Percentiles rank a stretch among this genome's conserved stretches.
Evolutionary conservation across 2,329 filamentous ascomycete genomes (phyloP).

Genomic region (Aspergillus vadensis): DNA sequence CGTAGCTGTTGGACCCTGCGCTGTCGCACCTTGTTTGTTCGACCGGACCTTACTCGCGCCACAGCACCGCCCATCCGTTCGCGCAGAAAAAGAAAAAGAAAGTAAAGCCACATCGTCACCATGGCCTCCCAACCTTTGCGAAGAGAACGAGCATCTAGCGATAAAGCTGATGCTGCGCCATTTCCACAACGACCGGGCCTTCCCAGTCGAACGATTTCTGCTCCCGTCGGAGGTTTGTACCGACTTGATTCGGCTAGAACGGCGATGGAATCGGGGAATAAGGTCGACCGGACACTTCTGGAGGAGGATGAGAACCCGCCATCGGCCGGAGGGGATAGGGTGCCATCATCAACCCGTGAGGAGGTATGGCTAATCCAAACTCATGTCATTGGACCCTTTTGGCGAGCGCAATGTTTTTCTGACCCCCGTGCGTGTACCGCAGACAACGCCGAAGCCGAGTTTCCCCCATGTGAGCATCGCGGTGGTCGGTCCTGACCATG

Average conservation of each 20-base stretch:
- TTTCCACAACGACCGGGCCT: constrained; percentile 35
- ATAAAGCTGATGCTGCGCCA: constrained; percentile 30
- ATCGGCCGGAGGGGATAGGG: constrained; percentile 15
- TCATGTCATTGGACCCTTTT: not conserved
- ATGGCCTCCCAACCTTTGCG: constrained; percentile 34
- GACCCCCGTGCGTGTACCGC: constrained; percentile 12
- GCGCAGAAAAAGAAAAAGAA: not conserved
- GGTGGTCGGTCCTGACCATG: constrained; percentile 56
- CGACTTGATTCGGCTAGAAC: constrained; percentile 28
- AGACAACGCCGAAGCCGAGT: constrained; percentile 30
- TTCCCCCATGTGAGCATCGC: constrained; percentile 61
- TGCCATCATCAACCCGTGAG: not conserved
- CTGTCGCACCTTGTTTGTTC: constrained; percentile 26
- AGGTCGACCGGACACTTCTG: constrained; percentile 26
- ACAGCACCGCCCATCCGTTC: constrained; percentile 16
- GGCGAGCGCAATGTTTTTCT: constrained; percentile 9
- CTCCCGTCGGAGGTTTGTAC: constrained; percentile 34
- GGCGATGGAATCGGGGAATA: constrained; percentile 22
- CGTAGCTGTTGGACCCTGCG: constrained; percentile 31
- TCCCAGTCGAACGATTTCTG: constrained; percentile 38
- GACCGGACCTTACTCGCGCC: constrained; percentile 18
- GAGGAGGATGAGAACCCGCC: constrained; percentile 34
- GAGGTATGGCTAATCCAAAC: constrained; percentile 25
- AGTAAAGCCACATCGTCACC: constrained; percentile 5
- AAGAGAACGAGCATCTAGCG: constrained; percentile 37